A percentile compares a stretch with the other conserved stretches of the same genome.
phyloP scores from a whole-genome alignment of 805 yeast genomes.

The Cyberlindnera samutprakarnensis region DNA sequence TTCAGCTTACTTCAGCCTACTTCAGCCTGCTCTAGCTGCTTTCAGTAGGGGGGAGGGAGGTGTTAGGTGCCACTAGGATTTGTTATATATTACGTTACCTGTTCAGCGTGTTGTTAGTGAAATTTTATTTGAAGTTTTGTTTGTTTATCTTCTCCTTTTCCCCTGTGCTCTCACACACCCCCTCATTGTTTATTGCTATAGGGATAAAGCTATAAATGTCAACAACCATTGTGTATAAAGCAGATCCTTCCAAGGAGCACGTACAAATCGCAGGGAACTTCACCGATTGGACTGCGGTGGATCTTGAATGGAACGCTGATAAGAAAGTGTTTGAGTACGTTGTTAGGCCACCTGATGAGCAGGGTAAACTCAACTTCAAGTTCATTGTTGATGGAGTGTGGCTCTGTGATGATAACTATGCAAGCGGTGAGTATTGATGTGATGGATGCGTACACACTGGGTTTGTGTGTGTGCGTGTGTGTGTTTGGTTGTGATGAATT shows the following conservation, averaged over 20 bases:
- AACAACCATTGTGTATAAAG: conserved; percentile 12
- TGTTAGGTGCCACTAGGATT: no score
- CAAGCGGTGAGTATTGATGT: conserved; percentile 19
- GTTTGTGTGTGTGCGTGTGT: conserved; percentile 17
- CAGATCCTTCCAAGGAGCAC: conserved; percentile 8
- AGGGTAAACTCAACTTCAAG: conserved; percentile 20
- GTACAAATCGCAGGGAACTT: conserved; percentile 32
- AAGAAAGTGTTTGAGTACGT: conserved; percentile 8
- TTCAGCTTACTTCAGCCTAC: no score
- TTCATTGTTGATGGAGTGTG: conserved; percentile 18
- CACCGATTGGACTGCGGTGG: conserved; percentile 25
- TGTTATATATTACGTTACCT: no score
- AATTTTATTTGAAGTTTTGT: no score
- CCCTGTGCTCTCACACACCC: no score
- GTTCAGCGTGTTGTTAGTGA: no score
- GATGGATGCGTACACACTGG: no score
- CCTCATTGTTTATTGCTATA: no score
- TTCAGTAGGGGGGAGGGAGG: no score
- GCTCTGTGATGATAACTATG: conserved; percentile 14
- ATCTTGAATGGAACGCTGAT: conserved; percentile 6
- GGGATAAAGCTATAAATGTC: no score
- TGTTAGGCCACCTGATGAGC: conserved; percentile 8
- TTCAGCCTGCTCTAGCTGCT: no score
- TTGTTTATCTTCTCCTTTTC: no score
- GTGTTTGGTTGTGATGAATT: conserved; percentile 13